Base-by-base conservation (phyloP, 1,284 basidiomycete species). In the Pseudozyma tsukubaensis region DNA sequence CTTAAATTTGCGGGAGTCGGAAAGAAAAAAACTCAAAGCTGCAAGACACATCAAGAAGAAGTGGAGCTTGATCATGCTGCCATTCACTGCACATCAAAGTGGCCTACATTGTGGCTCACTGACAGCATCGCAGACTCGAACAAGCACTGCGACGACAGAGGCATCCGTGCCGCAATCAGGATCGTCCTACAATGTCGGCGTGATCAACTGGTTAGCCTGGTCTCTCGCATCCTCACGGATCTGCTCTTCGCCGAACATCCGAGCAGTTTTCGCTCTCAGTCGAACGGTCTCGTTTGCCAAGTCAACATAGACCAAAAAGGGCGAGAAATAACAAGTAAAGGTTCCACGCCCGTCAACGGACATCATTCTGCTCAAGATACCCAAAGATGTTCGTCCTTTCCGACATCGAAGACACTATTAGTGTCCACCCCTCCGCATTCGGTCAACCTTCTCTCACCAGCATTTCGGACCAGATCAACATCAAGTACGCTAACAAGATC, bases 401-500 rank as follows among this genome's bases (percentile, higher is more conserved):
- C 7, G 78, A 79, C 19, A 78, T 81, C 56, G 57, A 78, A 89
- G 90, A 95, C 85, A 94, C 91, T 1, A 89, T 94, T 50, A 88
- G 91, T 5, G 87, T 95, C 14, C 90, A 92, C 59, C 92, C 93
- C 3, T 87, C 88, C 9, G 88, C 92, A 72, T 94, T 94, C 76
- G 90, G 89, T 2, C 86, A 89, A 3, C 90, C 91, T 0, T 87
- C 89, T 47, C 90, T 91, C 52, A 89, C 91, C 50, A 91, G 92
- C 0, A 88, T 94, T 60, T 90, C 88, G 7, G 88, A 90, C 54
- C 92, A 93, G 83, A 88, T 94, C 72, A 94, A 95, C 87, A 91
- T 92, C 85, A 97, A 97, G 84, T 98, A 95, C 77, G 92, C 95
- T 9, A 97, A 98, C 85, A 90, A 91, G 74, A 91, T 97, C 42